Conservation (phyloP, 2,329 filamentous ascomycete genomes). For the Neodidymelliopsis sp. region DNA sequence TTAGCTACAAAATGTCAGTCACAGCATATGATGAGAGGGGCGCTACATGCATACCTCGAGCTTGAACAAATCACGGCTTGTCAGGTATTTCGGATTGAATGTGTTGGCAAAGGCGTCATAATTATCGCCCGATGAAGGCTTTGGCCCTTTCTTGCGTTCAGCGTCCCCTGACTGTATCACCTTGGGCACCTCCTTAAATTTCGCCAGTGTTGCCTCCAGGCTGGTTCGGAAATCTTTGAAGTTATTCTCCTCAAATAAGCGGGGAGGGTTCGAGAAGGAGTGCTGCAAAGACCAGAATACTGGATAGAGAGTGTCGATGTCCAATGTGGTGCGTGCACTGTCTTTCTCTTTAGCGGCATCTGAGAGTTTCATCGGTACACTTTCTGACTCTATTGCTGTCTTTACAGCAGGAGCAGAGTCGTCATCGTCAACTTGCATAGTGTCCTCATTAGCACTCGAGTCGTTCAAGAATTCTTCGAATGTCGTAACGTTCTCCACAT, state of each 20-base stretch:
- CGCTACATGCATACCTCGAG: constrained; percentile 71
- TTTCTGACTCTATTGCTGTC: constrained; percentile 17
- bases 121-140: constrained; percentile 69
- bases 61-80: constrained; percentile 95
- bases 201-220: constrained; percentile 69
- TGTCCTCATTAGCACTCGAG: constrained; percentile 53
- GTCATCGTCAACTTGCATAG: constrained; percentile 72
- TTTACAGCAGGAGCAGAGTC: constrained; percentile 34
- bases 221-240: constrained; percentile 71
- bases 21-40: constrained; percentile 29
- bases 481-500: constrained; percentile 90
- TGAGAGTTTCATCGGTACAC: constrained; percentile 48
- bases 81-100: constrained; percentile 98
- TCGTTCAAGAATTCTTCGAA: constrained; percentile 69
- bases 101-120: constrained; percentile 71
- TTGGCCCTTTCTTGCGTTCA: constrained; percentile 65
- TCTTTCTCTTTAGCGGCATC: constrained; percentile 49
- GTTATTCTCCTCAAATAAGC: constrained; percentile 74
- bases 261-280: constrained; percentile 88
- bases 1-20: constrained; percentile 66
- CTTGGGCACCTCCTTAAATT: constrained; percentile 75
- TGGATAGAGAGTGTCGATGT: constrained; percentile 80
- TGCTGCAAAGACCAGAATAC: constrained; percentile 94
- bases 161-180: constrained; percentile 73
- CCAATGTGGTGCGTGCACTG: constrained; percentile 58